phyloP scores from a whole-genome alignment of 345 rosid species.

The Punica granatum region DNA sequence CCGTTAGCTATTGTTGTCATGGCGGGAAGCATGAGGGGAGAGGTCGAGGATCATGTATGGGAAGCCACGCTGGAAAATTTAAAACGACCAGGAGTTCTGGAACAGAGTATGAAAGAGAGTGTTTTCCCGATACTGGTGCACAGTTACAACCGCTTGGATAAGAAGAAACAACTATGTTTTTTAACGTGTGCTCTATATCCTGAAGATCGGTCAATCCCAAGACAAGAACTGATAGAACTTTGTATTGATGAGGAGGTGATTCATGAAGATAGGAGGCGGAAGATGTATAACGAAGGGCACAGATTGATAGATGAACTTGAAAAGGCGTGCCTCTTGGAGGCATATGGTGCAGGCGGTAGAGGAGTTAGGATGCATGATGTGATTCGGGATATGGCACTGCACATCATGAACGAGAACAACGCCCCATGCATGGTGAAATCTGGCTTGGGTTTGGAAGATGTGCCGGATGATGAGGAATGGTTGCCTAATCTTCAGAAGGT shows the following conservation, averaged over 20 bases:
- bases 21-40: slow-evolving; percentile 19
- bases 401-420: background rate
- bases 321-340: slow-evolving; percentile 18
- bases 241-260: slow-evolving; percentile 19
- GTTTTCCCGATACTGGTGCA: slow-evolving; percentile 11
- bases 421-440: slow-evolving; percentile 11
- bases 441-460: background rate
- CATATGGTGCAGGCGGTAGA: background rate
- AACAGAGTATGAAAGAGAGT: background rate
- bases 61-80: slow-evolving; percentile 8
- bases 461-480: slow-evolving; percentile 9
- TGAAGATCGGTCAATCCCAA: slow-evolving; percentile 8
- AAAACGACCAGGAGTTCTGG: background rate
- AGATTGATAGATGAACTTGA: slow-evolving; percentile 14
- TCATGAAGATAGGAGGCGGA: slow-evolving; percentile 1
- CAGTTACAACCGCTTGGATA: slow-evolving; percentile 17
- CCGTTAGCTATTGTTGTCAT: slow-evolving; percentile 14
- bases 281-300: slow-evolving; percentile 10
- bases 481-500: slow-evolving; percentile 6
- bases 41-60: slow-evolving; percentile 14
- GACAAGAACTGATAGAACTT: slow-evolving; percentile 13
- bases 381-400: slow-evolving; percentile 25
- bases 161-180: slow-evolving; percentile 19
- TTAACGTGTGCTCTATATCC: slow-evolving; percentile 23
- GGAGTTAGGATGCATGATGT: slow-evolving; percentile 23